A percentile compares a stretch with the other conserved stretches of the same genome.
phyloP scores from a whole-genome alignment of 1,284 basidiomycete genomes.

The Gymnopus androsaceus region DNA sequence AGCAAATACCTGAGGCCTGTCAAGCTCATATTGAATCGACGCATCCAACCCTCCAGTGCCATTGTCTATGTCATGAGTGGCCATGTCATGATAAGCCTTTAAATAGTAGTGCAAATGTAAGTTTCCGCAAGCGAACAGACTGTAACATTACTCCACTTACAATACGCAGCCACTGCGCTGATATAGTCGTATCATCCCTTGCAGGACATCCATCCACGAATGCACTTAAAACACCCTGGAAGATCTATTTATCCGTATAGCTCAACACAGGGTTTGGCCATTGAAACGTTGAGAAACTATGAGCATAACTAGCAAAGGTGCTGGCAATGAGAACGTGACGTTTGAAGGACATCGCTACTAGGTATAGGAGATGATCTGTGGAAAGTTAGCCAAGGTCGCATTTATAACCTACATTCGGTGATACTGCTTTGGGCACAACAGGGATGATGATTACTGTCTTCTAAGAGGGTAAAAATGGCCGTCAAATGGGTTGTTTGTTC shows the following conservation, averaged over 20 bases:
- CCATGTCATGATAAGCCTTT: slow-evolving; percentile 17
- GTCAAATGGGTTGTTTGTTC: too few relatives aligned
- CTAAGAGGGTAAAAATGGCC: too few relatives aligned
- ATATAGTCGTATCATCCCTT: neutral
- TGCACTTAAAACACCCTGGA: neutral
- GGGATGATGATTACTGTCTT: too few relatives aligned
- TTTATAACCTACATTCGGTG: too few relatives aligned
- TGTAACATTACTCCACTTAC: too few relatives aligned
- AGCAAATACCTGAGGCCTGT: slow-evolving; percentile 11
- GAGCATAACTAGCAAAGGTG: neutral
- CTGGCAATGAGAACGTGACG: too few relatives aligned
- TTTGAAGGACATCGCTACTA: too few relatives aligned
- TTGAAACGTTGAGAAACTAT: neutral
- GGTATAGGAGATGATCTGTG: too few relatives aligned
- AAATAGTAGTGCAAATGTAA: neutral
- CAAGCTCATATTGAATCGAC: slow-evolving; percentile 12
- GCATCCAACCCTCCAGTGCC: slow-evolving; percentile 17
- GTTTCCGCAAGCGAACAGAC: neutral
- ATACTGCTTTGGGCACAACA: too few relatives aligned
- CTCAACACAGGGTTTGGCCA: neutral
- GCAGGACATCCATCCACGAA: neutral
- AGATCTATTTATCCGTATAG: neutral
- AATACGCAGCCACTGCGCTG: slow-evolving; percentile 15
- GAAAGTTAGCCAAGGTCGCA: too few relatives aligned
- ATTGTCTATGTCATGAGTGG: slow-evolving; percentile 11